Evolutionary conservation across 2,329 filamentous ascomycete species (phyloP).

Genomic region (Microcera coccophila): DNA sequence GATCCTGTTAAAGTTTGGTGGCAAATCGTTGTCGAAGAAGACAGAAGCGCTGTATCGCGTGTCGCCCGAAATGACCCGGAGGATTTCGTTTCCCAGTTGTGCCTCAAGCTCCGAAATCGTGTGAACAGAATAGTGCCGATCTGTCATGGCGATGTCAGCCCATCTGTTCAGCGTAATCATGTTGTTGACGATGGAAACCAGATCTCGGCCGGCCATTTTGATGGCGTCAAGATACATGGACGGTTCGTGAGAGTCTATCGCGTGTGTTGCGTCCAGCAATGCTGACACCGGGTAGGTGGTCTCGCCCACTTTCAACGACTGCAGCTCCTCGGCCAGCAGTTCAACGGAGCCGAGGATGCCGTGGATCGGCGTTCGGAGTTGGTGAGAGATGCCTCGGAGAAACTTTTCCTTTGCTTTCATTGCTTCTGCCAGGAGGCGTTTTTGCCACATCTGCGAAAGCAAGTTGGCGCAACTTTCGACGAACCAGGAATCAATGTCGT

Average conservation of each 20-base stretch:
- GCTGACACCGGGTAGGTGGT: not conserved
- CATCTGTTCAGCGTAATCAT: constrained; percentile 41
- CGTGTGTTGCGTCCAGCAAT: constrained; percentile 6
- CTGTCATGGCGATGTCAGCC: constrained; percentile 31
- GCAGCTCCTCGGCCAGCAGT: constrained; percentile 40
- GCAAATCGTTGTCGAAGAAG: constrained; percentile 13
- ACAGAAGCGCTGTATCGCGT: constrained; percentile 11
- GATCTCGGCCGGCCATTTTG: constrained; percentile 36
- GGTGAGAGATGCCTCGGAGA: constrained; percentile 43
- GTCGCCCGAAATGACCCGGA: constrained; percentile 3
- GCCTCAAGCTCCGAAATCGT: constrained; percentile 12
- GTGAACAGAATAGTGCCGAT: constrained; percentile 28
- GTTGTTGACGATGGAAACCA: constrained; percentile 43
- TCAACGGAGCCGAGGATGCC: constrained; percentile 40
- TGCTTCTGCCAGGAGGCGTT: constrained; percentile 36
- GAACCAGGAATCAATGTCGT: constrained; percentile 46
- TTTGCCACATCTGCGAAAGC: constrained; percentile 37
- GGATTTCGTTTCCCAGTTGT: constrained; percentile 10
- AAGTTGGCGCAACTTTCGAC: constrained; percentile 38
- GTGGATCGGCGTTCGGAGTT: constrained; percentile 46
- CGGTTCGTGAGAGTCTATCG: constrained; percentile 4
- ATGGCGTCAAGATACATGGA: constrained; percentile 33
- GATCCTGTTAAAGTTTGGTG: constrained; percentile 27
- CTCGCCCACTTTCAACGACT: constrained; percentile 13
- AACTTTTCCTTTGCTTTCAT: constrained; percentile 43